A percentile compares a stretch with the other conserved stretches of the same genome.
Evolutionary conservation across 345 rosid species (phyloP).

Genomic region (Chamaenerion angustifolium): DNA sequence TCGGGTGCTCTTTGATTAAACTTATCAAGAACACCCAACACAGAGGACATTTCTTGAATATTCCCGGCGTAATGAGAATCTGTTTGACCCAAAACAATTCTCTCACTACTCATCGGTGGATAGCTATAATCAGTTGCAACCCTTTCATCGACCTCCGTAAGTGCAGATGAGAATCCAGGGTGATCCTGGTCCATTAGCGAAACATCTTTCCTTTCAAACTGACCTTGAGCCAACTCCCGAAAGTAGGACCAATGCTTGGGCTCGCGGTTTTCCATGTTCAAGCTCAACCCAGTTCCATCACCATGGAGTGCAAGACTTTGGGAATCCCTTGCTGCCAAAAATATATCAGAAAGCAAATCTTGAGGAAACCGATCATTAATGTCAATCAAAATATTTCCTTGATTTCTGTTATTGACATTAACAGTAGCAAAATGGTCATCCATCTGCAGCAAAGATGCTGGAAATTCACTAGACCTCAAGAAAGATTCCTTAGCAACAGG

Average conservation of each 20-base stretch:
- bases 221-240: slow-evolving; percentile 69
- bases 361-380: slow-evolving; percentile 84
- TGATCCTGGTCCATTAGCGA: slow-evolving; percentile 98
- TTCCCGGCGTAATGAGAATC: slow-evolving; percentile 23
- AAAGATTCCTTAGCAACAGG: slow-evolving; percentile 13
- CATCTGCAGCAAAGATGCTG: too few species aligned
- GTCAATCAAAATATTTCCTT: slow-evolving; percentile 75
- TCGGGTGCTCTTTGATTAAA: slow-evolving; percentile 25
- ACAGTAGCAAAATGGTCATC: slow-evolving; percentile 7
- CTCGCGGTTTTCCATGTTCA: slow-evolving; percentile 68
- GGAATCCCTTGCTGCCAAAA: slow-evolving; percentile 40
- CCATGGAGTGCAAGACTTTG: slow-evolving; percentile 34
- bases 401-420: slow-evolving; percentile 31
- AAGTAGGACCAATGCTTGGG: slow-evolving; percentile 92
- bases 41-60: slow-evolving; percentile 20
- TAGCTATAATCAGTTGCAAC: slow-evolving; percentile 32
- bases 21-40: slow-evolving; percentile 21
- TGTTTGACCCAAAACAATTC: slow-evolving; percentile 14
- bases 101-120: slow-evolving; percentile 38
- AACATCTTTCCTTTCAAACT: slow-evolving; percentile 53
- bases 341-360: slow-evolving; percentile 69
- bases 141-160: slow-evolving; percentile 36
- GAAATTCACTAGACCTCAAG: slow-evolving; percentile 16
- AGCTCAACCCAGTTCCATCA: slow-evolving; percentile 68
- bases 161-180: slow-evolving; percentile 49